phyloP scores from a whole-genome alignment of 2,329 filamentous ascomycete genomes.

The Colletotrichum horii region DNA sequence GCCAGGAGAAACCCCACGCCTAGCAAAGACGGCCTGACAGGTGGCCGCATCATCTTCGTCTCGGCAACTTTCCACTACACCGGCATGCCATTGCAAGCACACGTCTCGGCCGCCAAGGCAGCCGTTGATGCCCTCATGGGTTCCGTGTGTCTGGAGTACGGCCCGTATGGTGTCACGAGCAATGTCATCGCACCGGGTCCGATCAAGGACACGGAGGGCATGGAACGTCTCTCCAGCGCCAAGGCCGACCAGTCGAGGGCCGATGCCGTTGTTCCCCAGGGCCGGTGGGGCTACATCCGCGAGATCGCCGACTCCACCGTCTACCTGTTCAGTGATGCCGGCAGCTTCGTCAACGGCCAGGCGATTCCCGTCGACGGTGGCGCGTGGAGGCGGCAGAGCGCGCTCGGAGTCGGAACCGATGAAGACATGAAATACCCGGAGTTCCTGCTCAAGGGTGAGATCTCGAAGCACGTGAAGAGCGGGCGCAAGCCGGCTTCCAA shows the following conservation, averaged over 20 bases:
- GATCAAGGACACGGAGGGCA: conserved; percentile 84
- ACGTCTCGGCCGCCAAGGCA: conserved; percentile 92
- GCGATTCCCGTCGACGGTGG: conserved; percentile 76
- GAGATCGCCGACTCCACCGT: conserved; percentile 95
- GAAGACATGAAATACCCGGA: conserved; percentile 57
- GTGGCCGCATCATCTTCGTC: conserved; percentile 87
- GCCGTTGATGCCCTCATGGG: conserved; percentile 85
- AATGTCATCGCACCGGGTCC: conserved; percentile 91
- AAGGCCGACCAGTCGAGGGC: conserved; percentile 36
- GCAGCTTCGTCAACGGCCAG: conserved; percentile 85
- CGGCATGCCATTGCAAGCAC: conserved; percentile 82
- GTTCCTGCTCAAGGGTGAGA: conserved; percentile 42
- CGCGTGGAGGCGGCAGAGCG: conserved; percentile 59
- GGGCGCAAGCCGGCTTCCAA: conserved; percentile 41
- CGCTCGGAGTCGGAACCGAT: conserved; percentile 51
- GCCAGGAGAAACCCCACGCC: conserved; percentile 66
- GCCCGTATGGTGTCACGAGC: conserved; percentile 82
- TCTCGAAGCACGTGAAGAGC: conserved; percentile 38
- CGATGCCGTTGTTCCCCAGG: conserved; percentile 67
- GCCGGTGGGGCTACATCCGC: conserved; percentile 78
- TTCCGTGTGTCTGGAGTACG: conserved; percentile 85
- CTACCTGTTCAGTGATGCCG: conserved; percentile 85
- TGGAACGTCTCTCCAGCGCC: conserved; percentile 64
- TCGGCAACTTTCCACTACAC: conserved; percentile 92
- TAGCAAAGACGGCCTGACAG: conserved; percentile 67